Percentiles rank a stretch among this genome's conserved stretches.
phyloP scores from a whole-genome alignment of 495 filamentous ascomycete species.

The Aspergillus avenaceus region DNA sequence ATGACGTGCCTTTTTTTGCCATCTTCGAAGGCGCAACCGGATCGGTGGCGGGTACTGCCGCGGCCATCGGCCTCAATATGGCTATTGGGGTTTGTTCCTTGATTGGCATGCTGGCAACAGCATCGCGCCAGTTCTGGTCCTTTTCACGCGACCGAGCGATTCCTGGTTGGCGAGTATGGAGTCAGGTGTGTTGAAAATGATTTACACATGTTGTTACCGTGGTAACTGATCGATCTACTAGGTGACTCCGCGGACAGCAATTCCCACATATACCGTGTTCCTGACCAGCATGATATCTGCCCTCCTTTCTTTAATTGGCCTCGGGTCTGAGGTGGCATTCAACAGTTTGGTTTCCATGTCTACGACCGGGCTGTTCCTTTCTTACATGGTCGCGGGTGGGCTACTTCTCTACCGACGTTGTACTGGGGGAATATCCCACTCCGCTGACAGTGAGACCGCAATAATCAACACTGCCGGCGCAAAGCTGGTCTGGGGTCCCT shows the following conservation, averaged over 20 bases:
- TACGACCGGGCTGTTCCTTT: slow-evolving; percentile 38
- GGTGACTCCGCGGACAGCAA: slow-evolving; percentile 26
- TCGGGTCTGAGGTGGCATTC: slow-evolving; percentile 44
- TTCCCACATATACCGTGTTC: slow-evolving; percentile 38
- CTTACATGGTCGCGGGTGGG: slow-evolving; percentile 38
- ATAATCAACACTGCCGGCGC: slow-evolving; percentile 26
- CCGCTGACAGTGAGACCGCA: slow-evolving; percentile 13
- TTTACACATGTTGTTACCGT: no score
- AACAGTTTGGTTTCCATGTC: slow-evolving; percentile 42
- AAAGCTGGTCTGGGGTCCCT: slow-evolving; percentile 38
- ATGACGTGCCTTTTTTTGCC: slow-evolving; percentile 7
- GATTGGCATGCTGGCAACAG: slow-evolving; percentile 44
- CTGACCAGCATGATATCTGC: slow-evolving; percentile 28
- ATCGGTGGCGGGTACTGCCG: background rate
- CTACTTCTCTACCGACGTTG: slow-evolving; percentile 48
- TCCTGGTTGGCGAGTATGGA: slow-evolving; percentile 46
- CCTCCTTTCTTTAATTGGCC: slow-evolving; percentile 42
- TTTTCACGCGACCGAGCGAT: slow-evolving; percentile 57
- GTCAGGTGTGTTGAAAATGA: slow-evolving; percentile 28
- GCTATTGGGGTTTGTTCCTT: slow-evolving; percentile 31
- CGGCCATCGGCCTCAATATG: slow-evolving; percentile 13
- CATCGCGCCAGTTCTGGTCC: slow-evolving; percentile 51
- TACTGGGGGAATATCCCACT: slow-evolving; percentile 27
- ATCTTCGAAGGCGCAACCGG: background rate
- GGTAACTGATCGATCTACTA: background rate